Conservation (phyloP, 345 rosid genomes). For the Populus euphratica region DNA sequence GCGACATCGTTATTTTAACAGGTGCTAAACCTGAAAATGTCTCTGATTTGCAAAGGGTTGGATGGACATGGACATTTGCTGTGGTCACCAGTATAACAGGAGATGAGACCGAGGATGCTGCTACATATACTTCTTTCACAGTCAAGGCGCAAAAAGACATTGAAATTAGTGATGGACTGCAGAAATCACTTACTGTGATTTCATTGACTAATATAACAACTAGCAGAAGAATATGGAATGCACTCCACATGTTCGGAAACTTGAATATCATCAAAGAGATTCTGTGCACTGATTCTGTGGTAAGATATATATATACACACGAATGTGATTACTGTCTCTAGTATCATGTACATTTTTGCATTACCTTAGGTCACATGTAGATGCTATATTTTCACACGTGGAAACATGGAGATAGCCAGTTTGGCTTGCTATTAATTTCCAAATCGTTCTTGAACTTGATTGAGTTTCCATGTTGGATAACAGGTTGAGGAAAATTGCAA, state of each 20-base stretch:
- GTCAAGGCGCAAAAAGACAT: conserved; percentile 11
- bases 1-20: conserved; percentile 37
- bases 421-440: too few relatives aligned
- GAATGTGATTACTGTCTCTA: background rate
- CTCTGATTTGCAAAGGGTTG: conserved; percentile 31
- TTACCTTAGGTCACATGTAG: too few relatives aligned
- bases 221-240: conserved; percentile 35
- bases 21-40: conserved; percentile 31
- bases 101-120: conserved; percentile 4
- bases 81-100: conserved; percentile 2
- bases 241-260: conserved; percentile 25
- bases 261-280: conserved; percentile 24
- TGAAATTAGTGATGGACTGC: background rate
- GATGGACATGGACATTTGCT: conserved; percentile 34
- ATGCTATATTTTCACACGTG: too few relatives aligned
- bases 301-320: conserved; percentile 1
- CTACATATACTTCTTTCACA: conserved; percentile 18
- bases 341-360: background rate
- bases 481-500: conserved; percentile 33
- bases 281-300: conserved; percentile 26
- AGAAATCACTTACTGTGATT: conserved; percentile 27
- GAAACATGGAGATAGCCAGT: too few relatives aligned
- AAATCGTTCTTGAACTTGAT: too few relatives aligned
- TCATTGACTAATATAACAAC: conserved; percentile 33
- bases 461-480: background rate